A percentile compares a stretch with the other conserved stretches of the same genome.
Conservation (phyloP, 129 eudicot genomes). For the Scalesia atractyloides region DNA sequence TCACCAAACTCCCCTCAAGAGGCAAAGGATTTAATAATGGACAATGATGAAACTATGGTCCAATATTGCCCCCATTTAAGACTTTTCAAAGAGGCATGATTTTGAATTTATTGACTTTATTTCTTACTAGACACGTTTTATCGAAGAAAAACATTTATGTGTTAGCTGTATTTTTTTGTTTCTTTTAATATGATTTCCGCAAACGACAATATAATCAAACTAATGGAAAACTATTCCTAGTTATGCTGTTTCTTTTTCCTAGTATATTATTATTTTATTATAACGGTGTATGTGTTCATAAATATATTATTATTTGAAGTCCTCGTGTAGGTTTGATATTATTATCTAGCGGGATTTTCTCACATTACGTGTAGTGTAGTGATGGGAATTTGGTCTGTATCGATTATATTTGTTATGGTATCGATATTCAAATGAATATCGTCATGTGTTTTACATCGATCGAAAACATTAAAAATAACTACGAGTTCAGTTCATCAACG, state of each 20-base stretch:
- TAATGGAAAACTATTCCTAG: slow-evolving; percentile 10
- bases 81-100: background rate
- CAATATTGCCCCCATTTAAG: background rate
- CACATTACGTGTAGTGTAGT: too few species aligned
- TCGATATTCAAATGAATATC: too few species aligned
- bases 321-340: too few species aligned
- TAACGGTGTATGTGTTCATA: background rate
- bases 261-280: background rate
- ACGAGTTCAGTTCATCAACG: too few species aligned
- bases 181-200: slow-evolving; percentile 21
- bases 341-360: too few species aligned
- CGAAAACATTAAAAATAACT: too few species aligned
- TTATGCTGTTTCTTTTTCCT: background rate
- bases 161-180: slow-evolving; percentile 26
- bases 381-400: too few species aligned
- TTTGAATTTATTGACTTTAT: slow-evolving; percentile 22
- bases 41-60: background rate
- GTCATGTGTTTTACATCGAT: too few species aligned
- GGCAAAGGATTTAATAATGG: background rate
- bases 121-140: slow-evolving; percentile 25
- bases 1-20: background rate
- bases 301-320: too few species aligned
- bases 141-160: slow-evolving; percentile 3
- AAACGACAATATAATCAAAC: slow-evolving; percentile 31
- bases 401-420: too few species aligned